A percentile compares a stretch with the other conserved stretches of the same genome.
phyloP scores from a whole-genome alignment of 176 grass and related monocot species.

The Triticum monococcum region DNA sequence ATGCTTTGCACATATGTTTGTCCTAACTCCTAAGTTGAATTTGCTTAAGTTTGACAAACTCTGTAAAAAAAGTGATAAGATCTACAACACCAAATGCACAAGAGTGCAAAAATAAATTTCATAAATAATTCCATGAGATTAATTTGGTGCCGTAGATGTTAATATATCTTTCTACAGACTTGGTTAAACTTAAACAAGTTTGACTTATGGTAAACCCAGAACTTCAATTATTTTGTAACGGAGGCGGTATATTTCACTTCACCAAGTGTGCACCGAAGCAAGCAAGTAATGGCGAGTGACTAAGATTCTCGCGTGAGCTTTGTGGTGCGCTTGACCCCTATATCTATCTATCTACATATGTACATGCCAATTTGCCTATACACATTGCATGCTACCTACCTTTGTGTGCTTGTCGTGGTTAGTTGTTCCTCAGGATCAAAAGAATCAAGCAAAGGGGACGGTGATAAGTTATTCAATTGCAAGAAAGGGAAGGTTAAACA shows the following conservation, averaged over 20 bases:
- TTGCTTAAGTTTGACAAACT: too few relatives aligned
- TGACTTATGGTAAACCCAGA: too few relatives aligned
- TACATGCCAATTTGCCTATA: background rate
- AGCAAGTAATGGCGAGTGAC: conserved; percentile 53
- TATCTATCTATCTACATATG: background rate
- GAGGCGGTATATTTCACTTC: conserved; percentile 18
- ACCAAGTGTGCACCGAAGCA: conserved; percentile 1
- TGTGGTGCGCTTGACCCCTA: conserved; percentile 29
- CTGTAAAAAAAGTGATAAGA: too few relatives aligned
- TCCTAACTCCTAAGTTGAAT: too few relatives aligned
- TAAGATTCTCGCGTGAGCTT: conserved; percentile 62
- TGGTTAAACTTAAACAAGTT: too few relatives aligned
- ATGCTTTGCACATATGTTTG: background rate
- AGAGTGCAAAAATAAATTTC: too few relatives aligned
- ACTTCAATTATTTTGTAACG: too few relatives aligned
- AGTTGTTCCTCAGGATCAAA: conserved; percentile 12
- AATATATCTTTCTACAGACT: too few relatives aligned
- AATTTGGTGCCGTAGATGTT: too few relatives aligned
- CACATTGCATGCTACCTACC: background rate
- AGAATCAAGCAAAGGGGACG: background rate
- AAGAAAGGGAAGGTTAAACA: background rate
- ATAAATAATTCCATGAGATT: too few relatives aligned
- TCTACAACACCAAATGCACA: too few relatives aligned
- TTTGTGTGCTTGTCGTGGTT: background rate
- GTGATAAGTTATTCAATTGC: conserved; percentile 30